Conservation (phyloP, 2,329 filamentous ascomycete genomes). For the Didymella keratinophila region DNA sequence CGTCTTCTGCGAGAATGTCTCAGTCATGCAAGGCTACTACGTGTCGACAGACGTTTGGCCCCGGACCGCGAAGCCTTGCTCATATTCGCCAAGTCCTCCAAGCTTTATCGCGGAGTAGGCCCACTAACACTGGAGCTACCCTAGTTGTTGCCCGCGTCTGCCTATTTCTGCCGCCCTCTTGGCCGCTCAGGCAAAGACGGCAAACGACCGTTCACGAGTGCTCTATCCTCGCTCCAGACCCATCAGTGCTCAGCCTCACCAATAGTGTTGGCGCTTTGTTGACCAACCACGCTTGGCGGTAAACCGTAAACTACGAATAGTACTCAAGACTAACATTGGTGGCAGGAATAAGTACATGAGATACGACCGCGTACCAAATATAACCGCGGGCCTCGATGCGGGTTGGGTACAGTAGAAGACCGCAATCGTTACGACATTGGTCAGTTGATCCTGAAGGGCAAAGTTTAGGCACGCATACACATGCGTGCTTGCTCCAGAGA, state of each 20-base stretch:
- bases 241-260: neutral
- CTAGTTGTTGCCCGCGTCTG: neutral
- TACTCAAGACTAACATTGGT: neutral
- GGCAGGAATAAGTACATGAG: neutral
- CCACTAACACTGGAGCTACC: neutral
- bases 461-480: neutral
- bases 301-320: neutral
- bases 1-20: too few species aligned
- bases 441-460: neutral
- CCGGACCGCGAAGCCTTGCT: neutral
- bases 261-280: neutral
- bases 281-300: neutral
- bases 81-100: neutral
- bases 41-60: neutral
- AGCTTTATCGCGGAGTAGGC: neutral
- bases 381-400: neutral
- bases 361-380: neutral
- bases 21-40: neutral
- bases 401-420: neutral
- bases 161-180: neutral
- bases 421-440: neutral
- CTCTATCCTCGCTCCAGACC: neutral
- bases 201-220: neutral
- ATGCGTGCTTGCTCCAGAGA: neutral
- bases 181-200: neutral